Evolutionary conservation across 441 rosid genomes (phyloP), one percentile per base, ranked within the genome.

Genomic region (Bruguiera hainesii): DNA sequence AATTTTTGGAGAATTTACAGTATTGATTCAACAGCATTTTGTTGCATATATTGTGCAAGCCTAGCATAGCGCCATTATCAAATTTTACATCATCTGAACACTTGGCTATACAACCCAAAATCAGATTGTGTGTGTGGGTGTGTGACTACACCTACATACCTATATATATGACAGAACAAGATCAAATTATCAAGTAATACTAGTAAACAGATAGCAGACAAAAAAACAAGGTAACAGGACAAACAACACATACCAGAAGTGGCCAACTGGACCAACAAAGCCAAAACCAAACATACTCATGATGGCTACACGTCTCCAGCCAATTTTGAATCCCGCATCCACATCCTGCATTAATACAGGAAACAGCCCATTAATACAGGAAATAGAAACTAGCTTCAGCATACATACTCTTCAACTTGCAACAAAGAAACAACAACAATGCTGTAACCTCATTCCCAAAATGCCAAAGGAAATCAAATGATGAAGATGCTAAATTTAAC

Each of bases 221-320:
- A 49, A 71, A 71, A 65, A 56, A 66, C 42, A 35, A 75, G 60
- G 61, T 39, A 62, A 60, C 16, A 55, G 61, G 53, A 61, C n/a
- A 48, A 48, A 28, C 67, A 65, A 73, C 73, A 82, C 93, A 49
- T 76, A 95, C 98, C 98, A 91, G 82, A 84, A 90, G 73, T 95
- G 99, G 71, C 99, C 98, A 81, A 88, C 80, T 62, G 97, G 98
- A 86, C 99, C 99, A 52, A 95, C 90, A 73, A 90, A 95, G 76
- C 89, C 96, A 80, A 91, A 80, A 23, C 96, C 99, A 68, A 90
- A 95, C 74, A 81, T 76, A 82, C 99, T 85, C 25, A 96, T 87
- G 75, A 79, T 81, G 64, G 86, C 96, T 76, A 78, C 97, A 48
- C 98, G 89, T 83, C 80, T 95, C 99, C 96, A 91, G 72, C 83